Base-by-base conservation (phyloP, 2,329 filamentous ascomycete species). In the Fusarium verrucosum region DNA sequence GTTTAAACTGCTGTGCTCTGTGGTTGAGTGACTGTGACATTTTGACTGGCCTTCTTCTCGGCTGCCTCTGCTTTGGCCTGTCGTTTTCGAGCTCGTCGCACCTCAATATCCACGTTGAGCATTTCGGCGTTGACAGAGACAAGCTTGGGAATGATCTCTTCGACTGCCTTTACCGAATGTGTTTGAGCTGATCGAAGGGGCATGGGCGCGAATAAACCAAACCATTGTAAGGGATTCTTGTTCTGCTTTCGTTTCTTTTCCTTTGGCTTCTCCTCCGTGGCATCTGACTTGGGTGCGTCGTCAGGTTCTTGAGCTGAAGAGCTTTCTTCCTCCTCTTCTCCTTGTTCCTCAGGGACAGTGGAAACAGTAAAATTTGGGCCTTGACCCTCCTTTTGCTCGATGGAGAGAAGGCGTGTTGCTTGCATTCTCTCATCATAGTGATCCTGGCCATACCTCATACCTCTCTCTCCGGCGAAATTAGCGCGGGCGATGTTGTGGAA, bases 351-450 rank as follows among this genome's bases (percentile, higher is more conserved):
- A 6, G 42, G 33, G 14, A 25, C 52, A 19, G 65, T 40, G 5
- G 28, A 13, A 23, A 75, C 35, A 2, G 54, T 25, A 45, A 73
- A 76, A 4, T 17, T 43, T 7, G 70, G 60, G 46, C 26, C n/a
- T 41, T 62, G 37, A 23, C 36, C 36, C 17, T 58, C 58, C 17
- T 66, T 55, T 17, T 57, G 55, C 5, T 51, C 30, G 9, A 74
- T 69, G 10, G 43, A 45, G 26, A 89, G 67, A 50, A 76, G 75
- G 49, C 84, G 78, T 20, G 75, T 76, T 4, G 89, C 89, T 72
- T 87, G 87, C 87, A 92, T 92, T 42, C 91, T 84, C 65, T 87
- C 84, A 74, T 94, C 90, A 73, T 91, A 94, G 71, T 86, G 84
- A 69, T 92, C 88, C 63, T 81, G 83, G 4, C 90, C 90, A 73